These are phyloP conservation scores for Paecilomyces sp. DNA, from an alignment of 2,329 filamentous ascomycete genomes.

Conservation along the genomic window DNA sequence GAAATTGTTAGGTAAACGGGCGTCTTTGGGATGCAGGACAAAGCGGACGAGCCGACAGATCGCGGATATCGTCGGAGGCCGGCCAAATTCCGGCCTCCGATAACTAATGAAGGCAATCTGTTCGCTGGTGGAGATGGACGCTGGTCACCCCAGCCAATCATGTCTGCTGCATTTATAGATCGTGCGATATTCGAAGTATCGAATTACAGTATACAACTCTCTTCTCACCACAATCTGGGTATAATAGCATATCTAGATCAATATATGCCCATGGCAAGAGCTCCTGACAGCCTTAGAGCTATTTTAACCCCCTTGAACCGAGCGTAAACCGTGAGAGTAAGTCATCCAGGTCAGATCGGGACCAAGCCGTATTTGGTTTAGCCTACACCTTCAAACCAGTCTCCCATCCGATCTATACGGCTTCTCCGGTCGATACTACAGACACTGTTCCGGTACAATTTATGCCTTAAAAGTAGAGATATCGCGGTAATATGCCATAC, in stretches of 20 bases:
- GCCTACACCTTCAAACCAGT: constrained; percentile 20
- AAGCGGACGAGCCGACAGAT: neutral
- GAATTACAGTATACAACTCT: neutral
- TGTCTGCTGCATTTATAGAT: neutral
- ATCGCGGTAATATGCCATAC: neutral
- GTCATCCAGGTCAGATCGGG: neutral
- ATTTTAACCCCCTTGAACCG: neutral
- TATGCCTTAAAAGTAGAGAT: neutral
- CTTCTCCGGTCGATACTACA: neutral
- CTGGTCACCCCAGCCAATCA: constrained; percentile 14
- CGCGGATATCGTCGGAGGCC: constrained; percentile 24
- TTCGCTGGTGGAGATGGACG: neutral
- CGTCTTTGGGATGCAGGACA: too few species aligned
- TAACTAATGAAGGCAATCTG: constrained; percentile 9
- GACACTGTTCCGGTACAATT: neutral
- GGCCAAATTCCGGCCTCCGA: constrained; percentile 36
- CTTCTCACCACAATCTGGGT: neutral
- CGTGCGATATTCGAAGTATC: neutral
- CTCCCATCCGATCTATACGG: constrained; percentile 18
- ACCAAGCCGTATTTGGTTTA: constrained; percentile 15
- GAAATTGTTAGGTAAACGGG: neutral
- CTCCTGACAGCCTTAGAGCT: neutral
- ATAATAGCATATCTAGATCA: neutral
- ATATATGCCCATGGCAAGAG: neutral
- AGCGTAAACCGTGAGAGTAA: neutral